Base-by-base conservation (phyloP, 257 asterid genomes). In the Cordia subcordata region DNA sequence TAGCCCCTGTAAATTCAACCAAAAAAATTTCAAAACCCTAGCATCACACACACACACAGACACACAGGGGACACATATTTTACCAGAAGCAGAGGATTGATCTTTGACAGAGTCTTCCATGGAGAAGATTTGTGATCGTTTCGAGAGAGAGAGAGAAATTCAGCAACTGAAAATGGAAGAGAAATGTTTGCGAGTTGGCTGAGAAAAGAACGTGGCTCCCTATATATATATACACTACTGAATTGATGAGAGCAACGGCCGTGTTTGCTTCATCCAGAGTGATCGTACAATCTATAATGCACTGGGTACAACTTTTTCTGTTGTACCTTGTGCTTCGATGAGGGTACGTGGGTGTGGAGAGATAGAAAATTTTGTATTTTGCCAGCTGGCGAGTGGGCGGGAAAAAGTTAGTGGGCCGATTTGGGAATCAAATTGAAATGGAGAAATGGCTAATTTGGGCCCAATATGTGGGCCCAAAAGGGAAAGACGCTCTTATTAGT, bases 21-120 rank as follows among this genome's bases (percentile, higher is more conserved):
- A 4, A 18, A 57, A 55, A 45, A 22, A 49, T 13, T 54, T 3
- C 16, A 53, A 11, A 42, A 15, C 46, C 21, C 55, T 13, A 40
- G 21, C 2, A 17, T 27, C 9, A 17, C 37, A 53, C 13, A 38
- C 39, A 65, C 33, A 42, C 10, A 42, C 47, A 42, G 47, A 42
- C 10, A 42, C 47, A 42, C 15, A 42, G 4, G 10, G 2, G 59
- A 45, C 13, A 22, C 8, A n/a, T 15, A 37, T 14, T 19, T 62
- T 77, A 87, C 94, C 87, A 8, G 94, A 65, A 61, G 66, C 83
- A 77, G 94, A 66, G 50, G 85, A 68, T 65, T 77, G 88, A 23
- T 81, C 90, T 55, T 71, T 85, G 64, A 72, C 70, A 23, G 80
- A 49, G 51, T 75, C 83, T 13, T 81, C 94, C 93, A 88, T 82